Base-by-base conservation (phyloP, 2,329 filamentous ascomycete genomes). In the Aspergillus sp. region DNA sequence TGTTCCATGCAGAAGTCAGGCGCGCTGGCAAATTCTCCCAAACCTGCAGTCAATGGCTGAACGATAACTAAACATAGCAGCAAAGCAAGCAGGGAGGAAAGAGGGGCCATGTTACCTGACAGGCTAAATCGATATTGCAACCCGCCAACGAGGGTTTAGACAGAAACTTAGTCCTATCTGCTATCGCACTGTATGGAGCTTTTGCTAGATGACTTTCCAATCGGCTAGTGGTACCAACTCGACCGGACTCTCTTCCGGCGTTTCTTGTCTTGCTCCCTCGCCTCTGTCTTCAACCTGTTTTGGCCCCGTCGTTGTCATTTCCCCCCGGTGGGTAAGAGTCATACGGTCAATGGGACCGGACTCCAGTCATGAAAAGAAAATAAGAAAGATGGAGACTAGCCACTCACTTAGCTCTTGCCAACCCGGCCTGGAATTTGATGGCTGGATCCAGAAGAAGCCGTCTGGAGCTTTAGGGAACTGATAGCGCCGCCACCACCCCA, bases 401-500 rank as follows among this genome's bases (percentile, higher is more conserved):
- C 11, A 30, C 32, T 51, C 30, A 38, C 41, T 54, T 54, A 19
- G 54, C 47, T 21, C n/a, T 36, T 58, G 15, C n/a, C 25, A 27
- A 30, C 15, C 8, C 27, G 39, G 48, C 54, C 53, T 48, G 30
- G 36, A 21, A 11, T 17, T 19, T 42, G 47, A 57, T 54, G 58
- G 53, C 58, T 51, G 56, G 54, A 55, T 48, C 54, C 49, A 53
- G 54, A 42, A 32, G 47, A 44, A 54, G 48, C 53, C 55, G 52
- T 57, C 58, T 55, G 63, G 58, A 66, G 64, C 61, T 65, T 65
- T 62, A 61, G 54, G 32, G 61, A 39, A 39, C 42, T 58, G 59
- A 67, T 66, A 67, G 65, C 62, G 65, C 51, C 65, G 61, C 65
- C 65, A 67, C 65, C 57, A 67, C 65, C 57, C 51, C 53, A 60